A percentile compares a stretch with the other conserved stretches of the same genome.
Evolutionary conservation across 441 rosid species (phyloP).

Genomic region (Capsella rubella): DNA sequence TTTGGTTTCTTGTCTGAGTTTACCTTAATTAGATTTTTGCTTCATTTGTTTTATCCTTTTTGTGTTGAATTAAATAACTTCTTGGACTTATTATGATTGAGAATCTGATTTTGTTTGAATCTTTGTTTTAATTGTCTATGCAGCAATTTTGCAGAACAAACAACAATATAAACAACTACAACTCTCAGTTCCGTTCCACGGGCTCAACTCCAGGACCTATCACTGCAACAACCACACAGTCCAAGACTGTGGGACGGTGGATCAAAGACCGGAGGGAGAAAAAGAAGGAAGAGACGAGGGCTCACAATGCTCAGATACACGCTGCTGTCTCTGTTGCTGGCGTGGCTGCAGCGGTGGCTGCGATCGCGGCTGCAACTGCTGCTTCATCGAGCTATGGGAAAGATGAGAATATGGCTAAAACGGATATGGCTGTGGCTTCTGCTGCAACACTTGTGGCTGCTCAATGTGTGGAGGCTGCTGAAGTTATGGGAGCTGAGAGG

Average conservation of each 20-base stretch:
- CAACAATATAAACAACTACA: conserved; percentile 22
- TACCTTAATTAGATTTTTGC: not conserved
- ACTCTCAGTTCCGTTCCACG: conserved; percentile 52
- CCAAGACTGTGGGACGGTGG: conserved; percentile 92
- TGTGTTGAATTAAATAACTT: not conserved
- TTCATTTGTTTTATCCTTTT: not conserved
- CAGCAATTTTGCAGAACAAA: conserved; percentile 68
- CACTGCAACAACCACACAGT: conserved; percentile 53
- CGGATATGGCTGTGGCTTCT: conserved; percentile 88
- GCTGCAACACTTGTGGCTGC: conserved; percentile 94
- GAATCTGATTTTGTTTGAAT: not conserved
- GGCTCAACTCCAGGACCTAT: conserved; percentile 44
- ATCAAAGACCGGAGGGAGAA: conserved; percentile 87
- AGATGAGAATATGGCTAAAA: conserved; percentile 84
- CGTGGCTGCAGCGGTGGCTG: conserved; percentile 89
- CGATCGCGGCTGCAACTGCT: conserved; percentile 86
- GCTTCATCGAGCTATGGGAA: conserved; percentile 69
- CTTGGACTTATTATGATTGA: not conserved
- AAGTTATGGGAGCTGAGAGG: conserved; percentile 88
- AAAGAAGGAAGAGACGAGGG: conserved; percentile 83
- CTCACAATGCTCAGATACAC: conserved; percentile 92
- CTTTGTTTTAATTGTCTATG: not conserved
- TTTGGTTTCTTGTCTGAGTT: conserved; percentile 7
- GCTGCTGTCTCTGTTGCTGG: conserved; percentile 89
- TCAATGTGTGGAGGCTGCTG: conserved; percentile 92